phyloP scores from a whole-genome alignment of 2,329 filamentous ascomycete genomes.

The Arthroderma sp. region DNA sequence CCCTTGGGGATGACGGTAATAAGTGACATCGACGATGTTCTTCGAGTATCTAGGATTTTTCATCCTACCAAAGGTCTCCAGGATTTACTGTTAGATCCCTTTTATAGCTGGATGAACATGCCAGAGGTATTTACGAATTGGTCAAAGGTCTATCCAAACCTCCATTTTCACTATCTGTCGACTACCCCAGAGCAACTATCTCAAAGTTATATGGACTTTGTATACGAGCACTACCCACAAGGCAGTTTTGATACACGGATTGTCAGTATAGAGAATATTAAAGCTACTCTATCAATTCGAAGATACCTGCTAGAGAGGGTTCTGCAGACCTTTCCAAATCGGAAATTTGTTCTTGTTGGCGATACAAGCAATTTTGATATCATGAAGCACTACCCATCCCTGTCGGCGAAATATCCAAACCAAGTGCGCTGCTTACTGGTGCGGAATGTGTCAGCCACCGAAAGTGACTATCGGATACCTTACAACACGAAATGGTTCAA shows the following conservation, averaged over 20 bases:
- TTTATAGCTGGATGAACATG: conserved; percentile 66
- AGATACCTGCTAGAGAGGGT: conserved; percentile 56
- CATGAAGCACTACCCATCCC: conserved; percentile 47
- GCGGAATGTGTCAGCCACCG: conserved; percentile 60
- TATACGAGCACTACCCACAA: conserved; percentile 63
- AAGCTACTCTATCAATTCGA: conserved; percentile 58
- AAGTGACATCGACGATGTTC: conserved; percentile 68
- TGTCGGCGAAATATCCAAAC: conserved; percentile 52
- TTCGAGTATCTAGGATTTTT: conserved; percentile 71
- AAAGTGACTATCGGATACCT: conserved; percentile 53
- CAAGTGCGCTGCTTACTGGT: conserved; percentile 69
- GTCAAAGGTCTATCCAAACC: conserved; percentile 50
- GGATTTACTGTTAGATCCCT: conserved; percentile 62
- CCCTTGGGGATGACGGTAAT: conserved; percentile 56
- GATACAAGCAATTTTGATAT: conserved; percentile 67
- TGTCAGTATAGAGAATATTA: conserved; percentile 64
- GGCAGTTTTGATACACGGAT: conserved; percentile 67
- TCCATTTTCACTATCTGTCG: conserved; percentile 72
- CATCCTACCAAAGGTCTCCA: conserved; percentile 59
- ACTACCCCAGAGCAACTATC: conserved; percentile 69
- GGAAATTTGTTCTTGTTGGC: conserved; percentile 63
- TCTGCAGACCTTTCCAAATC: conserved; percentile 59
- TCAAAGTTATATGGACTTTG: conserved; percentile 62
- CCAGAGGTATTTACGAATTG: conserved; percentile 65
- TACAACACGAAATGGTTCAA: conserved; percentile 64